Conservation (phyloP, 73 alveolate species). For the Diophrys sp. region DNA sequence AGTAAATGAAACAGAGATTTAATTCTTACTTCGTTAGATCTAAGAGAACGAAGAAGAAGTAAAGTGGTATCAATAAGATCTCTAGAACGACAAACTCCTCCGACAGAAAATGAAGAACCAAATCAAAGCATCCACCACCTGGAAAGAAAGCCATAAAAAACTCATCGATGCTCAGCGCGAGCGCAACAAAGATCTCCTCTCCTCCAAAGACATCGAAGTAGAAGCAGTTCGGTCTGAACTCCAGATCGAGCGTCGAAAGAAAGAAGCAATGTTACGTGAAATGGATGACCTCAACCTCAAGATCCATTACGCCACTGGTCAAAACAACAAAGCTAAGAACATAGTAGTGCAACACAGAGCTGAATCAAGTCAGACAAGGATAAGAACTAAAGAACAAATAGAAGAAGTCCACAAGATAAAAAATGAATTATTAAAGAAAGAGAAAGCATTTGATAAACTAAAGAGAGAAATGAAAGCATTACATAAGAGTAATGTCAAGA, state of each 20-base stretch:
- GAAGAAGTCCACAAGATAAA: background rate
- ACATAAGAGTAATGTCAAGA: background rate
- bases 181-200: background rate
- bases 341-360: background rate
- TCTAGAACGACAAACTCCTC: background rate
- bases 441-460: background rate
- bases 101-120: background rate
- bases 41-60: background rate
- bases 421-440: background rate
- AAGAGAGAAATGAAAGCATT: background rate
- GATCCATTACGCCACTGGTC: background rate
- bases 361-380: background rate
- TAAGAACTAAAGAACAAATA: background rate
- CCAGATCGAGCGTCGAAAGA: background rate
- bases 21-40: background rate
- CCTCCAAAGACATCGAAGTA: background rate
- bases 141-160: background rate
- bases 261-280: background rate
- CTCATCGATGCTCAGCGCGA: background rate
- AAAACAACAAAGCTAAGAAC: background rate
- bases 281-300: background rate
- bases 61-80: background rate
- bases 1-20: background rate
- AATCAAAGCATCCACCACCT: background rate
- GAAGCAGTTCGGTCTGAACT: background rate